Percentiles rank a stretch among this genome's conserved stretches.
Evolutionary conservation across 1,284 basidiomycete genomes (phyloP).

Genomic region (Pisolithus thermaeus): DNA sequence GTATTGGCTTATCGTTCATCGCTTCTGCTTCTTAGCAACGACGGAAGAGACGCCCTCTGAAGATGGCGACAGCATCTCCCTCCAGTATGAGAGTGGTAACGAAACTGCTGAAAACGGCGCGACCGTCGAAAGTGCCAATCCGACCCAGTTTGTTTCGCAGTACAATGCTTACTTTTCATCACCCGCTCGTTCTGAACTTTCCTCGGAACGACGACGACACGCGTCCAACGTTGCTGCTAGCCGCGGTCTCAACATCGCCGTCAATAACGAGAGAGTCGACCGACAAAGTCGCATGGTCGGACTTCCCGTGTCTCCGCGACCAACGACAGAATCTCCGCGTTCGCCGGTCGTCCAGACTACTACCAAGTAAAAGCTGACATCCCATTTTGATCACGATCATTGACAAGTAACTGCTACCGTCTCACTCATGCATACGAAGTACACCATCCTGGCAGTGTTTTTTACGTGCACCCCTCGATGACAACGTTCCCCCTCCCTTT

Average conservation of each 20-base stretch:
- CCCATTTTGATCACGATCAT: too few relatives aligned
- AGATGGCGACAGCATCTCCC: conserved; percentile 60
- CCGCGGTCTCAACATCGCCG: conserved; percentile 60
- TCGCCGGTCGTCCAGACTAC: conserved; percentile 18
- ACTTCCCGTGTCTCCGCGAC: conserved; percentile 57
- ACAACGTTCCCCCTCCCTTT: too few relatives aligned
- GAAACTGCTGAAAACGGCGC: conserved; percentile 61
- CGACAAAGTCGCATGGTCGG: conserved; percentile 59
- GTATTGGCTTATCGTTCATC: conserved; percentile 9
- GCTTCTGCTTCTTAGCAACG: conserved; percentile 29
- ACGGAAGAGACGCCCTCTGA: conserved; percentile 60
- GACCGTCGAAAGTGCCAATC: conserved; percentile 37
- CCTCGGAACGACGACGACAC: conserved; percentile 33
- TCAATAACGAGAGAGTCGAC: conserved; percentile 45
- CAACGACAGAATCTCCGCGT: conserved; percentile 20
- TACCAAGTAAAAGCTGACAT: conserved; percentile 17
- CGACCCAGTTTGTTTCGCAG: conserved; percentile 19
- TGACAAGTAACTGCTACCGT: too few relatives aligned
- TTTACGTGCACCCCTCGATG: too few relatives aligned
- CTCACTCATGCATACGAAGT: too few relatives aligned
- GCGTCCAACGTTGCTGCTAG: conserved; percentile 59
- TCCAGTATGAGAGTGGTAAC: conserved; percentile 64
- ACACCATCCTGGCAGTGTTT: too few relatives aligned
- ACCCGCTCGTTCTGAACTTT: conserved; percentile 14
- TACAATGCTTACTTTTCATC: conserved; percentile 12